phyloP scores from a whole-genome alignment of 345 rosid species.

The Lepidium sativum region DNA sequence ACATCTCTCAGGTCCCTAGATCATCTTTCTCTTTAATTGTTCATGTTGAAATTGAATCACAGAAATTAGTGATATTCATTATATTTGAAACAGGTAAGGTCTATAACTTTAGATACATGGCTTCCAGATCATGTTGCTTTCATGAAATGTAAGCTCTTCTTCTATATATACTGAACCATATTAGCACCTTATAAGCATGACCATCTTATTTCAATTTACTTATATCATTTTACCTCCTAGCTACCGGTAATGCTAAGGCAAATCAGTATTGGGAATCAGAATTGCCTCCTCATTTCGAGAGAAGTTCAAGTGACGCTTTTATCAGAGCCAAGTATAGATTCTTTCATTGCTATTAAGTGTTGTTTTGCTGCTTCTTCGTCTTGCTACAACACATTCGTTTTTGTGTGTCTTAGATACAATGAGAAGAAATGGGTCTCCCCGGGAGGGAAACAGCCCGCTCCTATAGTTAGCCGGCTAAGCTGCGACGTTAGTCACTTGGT shows the following conservation, averaged over 20 bases:
- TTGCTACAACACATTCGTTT: not conserved
- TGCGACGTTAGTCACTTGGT: conserved; percentile 10
- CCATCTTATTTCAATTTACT: not conserved
- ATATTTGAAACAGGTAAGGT: conserved; percentile 55
- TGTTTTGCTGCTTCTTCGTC: not conserved
- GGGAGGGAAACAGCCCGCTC: conserved; percentile 28
- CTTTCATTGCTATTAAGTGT: not conserved
- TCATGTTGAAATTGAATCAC: not conserved
- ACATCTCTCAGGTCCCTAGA: conserved; percentile 70
- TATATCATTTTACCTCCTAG: conserved; percentile 23
- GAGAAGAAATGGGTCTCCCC: conserved; percentile 71
- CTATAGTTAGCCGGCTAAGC: conserved; percentile 10
- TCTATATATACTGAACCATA: not conserved
- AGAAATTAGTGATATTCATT: not conserved
- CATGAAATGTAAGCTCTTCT: conserved; percentile 59
- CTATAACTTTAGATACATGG: conserved; percentile 96
- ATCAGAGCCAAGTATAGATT: conserved; percentile 73
- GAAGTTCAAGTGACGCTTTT: conserved; percentile 66
- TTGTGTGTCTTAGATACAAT: conserved; percentile 39
- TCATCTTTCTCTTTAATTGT: not conserved
- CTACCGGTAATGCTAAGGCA: conserved; percentile 73
- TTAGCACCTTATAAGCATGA: not conserved
- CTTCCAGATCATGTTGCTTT: conserved; percentile 88
- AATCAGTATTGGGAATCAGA: conserved; percentile 95
- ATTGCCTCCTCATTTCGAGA: conserved; percentile 59